A percentile compares a stretch with the other conserved stretches of the same genome.
phyloP scores from a whole-genome alignment of 345 rosid genomes.

The Lepidium aucheri region DNA sequence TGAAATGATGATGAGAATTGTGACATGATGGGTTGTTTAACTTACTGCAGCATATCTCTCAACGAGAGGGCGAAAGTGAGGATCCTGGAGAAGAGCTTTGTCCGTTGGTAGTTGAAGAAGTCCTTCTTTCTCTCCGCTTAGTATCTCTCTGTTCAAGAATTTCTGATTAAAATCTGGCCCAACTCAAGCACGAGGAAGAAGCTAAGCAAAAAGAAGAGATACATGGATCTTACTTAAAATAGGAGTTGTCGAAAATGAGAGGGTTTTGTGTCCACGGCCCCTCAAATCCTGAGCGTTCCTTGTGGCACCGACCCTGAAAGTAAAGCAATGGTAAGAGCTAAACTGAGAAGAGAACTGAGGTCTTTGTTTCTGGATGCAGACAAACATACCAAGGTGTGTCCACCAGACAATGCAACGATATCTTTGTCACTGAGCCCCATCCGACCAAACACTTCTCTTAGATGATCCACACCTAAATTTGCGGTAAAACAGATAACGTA shows the following conservation, averaged over 20 bases:
- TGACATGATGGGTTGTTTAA: background rate
- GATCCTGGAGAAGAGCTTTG: constrained; percentile 72
- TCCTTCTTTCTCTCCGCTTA: constrained; percentile 76
- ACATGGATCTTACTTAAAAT: constrained; percentile 51
- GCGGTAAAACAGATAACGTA: background rate
- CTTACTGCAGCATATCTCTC: constrained; percentile 73
- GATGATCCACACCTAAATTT: constrained; percentile 62
- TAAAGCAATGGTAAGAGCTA: background rate
- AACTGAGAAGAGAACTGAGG: background rate
- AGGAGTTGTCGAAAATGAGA: constrained; percentile 77
- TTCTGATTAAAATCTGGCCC: background rate
- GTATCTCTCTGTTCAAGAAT: constrained; percentile 46
- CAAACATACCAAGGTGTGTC: constrained; percentile 62
- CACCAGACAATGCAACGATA: constrained; percentile 83
- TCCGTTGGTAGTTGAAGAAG: constrained; percentile 70
- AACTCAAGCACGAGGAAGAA: background rate
- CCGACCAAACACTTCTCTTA: constrained; percentile 73
- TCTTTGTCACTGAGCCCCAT: constrained; percentile 88
- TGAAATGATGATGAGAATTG: background rate
- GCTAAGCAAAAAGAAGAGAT: background rate
- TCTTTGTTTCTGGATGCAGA: background rate
- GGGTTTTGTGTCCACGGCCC: constrained; percentile 90
- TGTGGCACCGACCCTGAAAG: constrained; percentile 83
- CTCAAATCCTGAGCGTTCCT: constrained; percentile 91
- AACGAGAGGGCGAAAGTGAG: constrained; percentile 57